These are phyloP conservation scores for Aspergillus sojae DNA, from an alignment of 2,329 filamentous ascomycete genomes.

Conservation along the genomic window DNA sequence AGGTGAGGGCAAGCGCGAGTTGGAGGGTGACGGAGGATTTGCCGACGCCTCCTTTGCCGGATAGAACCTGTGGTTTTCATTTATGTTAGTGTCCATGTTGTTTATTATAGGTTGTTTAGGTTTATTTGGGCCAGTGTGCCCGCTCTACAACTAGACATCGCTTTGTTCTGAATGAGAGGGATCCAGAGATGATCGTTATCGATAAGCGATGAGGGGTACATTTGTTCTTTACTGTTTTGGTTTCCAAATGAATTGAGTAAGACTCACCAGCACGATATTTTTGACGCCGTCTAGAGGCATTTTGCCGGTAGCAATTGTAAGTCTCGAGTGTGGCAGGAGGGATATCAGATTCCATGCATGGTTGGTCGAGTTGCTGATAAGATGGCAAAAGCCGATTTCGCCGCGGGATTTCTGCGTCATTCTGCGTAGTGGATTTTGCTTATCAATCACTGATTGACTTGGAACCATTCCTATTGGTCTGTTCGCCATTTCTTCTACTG, in stretches of 20 bases:
- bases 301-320: slow-evolving; percentile 8
- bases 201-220: slow-evolving; percentile 37
- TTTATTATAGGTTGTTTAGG: not conserved
- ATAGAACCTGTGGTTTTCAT: slow-evolving; percentile 63
- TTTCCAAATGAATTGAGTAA: not conserved
- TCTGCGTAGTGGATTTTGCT: slow-evolving; percentile 25
- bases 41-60: slow-evolving; percentile 95
- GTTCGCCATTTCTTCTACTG: too few species aligned
- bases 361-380: slow-evolving; percentile 1
- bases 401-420: slow-evolving; percentile 27
- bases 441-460: slow-evolving; percentile 25
- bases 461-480: not conserved
- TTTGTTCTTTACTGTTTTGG: slow-evolving; percentile 10
- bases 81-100: slow-evolving; percentile 9
- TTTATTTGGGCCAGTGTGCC: not conserved
- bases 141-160: not conserved
- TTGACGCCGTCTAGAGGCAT: slow-evolving; percentile 49
- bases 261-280: slow-evolving; percentile 46
- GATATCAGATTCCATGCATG: not conserved
- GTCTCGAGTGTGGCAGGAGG: not conserved
- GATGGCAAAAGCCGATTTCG: slow-evolving; percentile 21
- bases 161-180: not conserved
- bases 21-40: slow-evolving; percentile 98
- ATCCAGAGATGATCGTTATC: slow-evolving; percentile 33
- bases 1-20: slow-evolving; percentile 83